These are phyloP conservation scores for Acidiella bohemica DNA, from an alignment of 495 filamentous ascomycete genomes.

Conservation along the genomic window DNA sequence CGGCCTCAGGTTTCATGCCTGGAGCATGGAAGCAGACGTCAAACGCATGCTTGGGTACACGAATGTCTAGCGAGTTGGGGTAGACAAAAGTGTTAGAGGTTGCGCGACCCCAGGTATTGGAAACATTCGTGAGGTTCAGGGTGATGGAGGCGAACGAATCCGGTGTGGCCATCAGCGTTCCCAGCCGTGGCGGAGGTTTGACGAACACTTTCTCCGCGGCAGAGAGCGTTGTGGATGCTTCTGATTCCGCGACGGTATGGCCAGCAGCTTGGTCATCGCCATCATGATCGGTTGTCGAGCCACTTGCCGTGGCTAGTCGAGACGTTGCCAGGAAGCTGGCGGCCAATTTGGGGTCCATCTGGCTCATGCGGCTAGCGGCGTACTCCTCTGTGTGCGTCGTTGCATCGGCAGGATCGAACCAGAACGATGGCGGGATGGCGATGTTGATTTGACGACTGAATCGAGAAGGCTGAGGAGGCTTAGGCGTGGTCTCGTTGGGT, in stretches of 20 bases:
- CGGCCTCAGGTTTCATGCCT: slow-evolving; percentile 41
- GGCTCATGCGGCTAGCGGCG: slow-evolving; percentile 23
- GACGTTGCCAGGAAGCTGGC: no score
- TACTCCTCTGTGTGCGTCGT: slow-evolving; percentile 28
- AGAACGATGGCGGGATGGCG: slow-evolving; percentile 28
- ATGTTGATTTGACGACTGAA: slow-evolving; percentile 28
- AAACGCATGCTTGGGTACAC: slow-evolving; percentile 70
- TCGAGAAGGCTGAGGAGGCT: slow-evolving; percentile 14
- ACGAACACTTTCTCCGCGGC: slow-evolving; percentile 16
- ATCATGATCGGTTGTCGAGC: slow-evolving; percentile 9
- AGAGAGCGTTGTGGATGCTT: slow-evolving; percentile 2
- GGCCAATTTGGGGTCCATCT: no score
- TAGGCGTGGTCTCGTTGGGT: slow-evolving; percentile 18
- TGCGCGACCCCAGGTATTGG: slow-evolving; percentile 65
- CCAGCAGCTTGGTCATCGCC: slow-evolving; percentile 2
- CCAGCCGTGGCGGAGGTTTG: slow-evolving; percentile 33
- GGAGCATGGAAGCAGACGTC: slow-evolving; percentile 60
- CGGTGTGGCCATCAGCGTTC: slow-evolving; percentile 30
- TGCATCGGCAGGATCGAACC: slow-evolving; percentile 24
- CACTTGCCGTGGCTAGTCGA: slow-evolving; percentile 10
- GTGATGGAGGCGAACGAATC: slow-evolving; percentile 42
- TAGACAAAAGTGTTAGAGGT: slow-evolving; percentile 48
- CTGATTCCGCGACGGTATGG: slow-evolving; percentile 6
- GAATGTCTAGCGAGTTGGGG: slow-evolving; percentile 42
- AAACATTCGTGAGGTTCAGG: slow-evolving; percentile 46